These are phyloP conservation scores for Stylonectria norvegica DNA, from an alignment of 2,329 filamentous ascomycete species.

Conservation along the genomic window DNA sequence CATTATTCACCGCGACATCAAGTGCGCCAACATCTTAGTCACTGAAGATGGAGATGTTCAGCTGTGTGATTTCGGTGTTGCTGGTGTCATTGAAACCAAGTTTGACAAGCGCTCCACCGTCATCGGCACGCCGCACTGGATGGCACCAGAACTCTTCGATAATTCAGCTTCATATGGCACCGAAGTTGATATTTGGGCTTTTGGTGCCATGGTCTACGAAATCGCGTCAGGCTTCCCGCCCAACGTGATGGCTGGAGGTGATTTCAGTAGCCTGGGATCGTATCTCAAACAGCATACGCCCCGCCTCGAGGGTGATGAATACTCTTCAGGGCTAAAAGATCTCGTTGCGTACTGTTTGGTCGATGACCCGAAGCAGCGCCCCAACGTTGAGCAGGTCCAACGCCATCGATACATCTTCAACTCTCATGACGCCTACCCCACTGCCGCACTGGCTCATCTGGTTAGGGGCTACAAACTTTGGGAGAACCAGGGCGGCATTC, in stretches of 20 bases:
- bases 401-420: conserved; percentile 66
- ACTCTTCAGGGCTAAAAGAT: conserved; percentile 65
- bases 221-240: conserved; percentile 76
- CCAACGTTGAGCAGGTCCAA: conserved; percentile 66
- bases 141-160: conserved; percentile 76
- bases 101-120: conserved; percentile 76
- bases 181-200: conserved; percentile 80
- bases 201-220: conserved; percentile 76
- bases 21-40: conserved; percentile 76
- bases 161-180: conserved; percentile 63
- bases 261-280: conserved; percentile 49
- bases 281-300: conserved; percentile 62
- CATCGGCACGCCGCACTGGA: conserved; percentile 81
- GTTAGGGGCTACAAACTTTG: conserved; percentile 71
- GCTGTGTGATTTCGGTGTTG: conserved; percentile 81
- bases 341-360: conserved; percentile 72
- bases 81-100: conserved; percentile 71
- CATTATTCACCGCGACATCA: conserved; percentile 69
- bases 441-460: conserved; percentile 59
- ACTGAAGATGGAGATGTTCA: conserved; percentile 75
- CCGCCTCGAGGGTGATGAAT: conserved; percentile 66
- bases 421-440: conserved; percentile 61
- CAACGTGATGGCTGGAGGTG: conserved; percentile 55
- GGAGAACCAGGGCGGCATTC: conserved; percentile 70
- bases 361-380: conserved; percentile 64